phyloP scores from a whole-genome alignment of 192 early-diverging fungal genomes.

The Borealophlyctis nickersoniae region DNA sequence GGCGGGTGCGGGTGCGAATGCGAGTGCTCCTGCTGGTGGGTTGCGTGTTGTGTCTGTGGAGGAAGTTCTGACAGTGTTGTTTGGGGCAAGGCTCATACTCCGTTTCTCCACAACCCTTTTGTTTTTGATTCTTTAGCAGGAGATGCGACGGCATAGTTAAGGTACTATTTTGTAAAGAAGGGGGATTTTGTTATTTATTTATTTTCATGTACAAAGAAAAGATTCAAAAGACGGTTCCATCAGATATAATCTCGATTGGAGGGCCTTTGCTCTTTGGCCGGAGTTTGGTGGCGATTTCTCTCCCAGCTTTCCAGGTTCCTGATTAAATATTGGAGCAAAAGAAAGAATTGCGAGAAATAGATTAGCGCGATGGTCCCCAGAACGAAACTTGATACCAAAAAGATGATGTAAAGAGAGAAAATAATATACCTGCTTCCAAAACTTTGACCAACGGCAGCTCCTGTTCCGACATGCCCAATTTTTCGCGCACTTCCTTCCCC shows the following conservation, averaged over 20 bases:
- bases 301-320: constrained; percentile 90
- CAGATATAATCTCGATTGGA: constrained; percentile 84
- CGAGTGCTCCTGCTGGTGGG: no score
- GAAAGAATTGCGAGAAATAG: background rate
- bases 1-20: background rate
- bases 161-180: no score
- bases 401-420: background rate
- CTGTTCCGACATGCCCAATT: constrained; percentile 45
- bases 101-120: no score
- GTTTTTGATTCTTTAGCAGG: no score
- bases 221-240: constrained; percentile 76
- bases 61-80: no score
- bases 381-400: background rate
- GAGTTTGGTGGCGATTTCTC: constrained; percentile 78
- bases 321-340: constrained; percentile 5
- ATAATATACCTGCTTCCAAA: constrained; percentile 63
- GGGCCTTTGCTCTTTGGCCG: constrained; percentile 81
- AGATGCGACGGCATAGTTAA: no score
- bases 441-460: constrained; percentile 80
- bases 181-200: no score
- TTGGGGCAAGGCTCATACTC: no score
- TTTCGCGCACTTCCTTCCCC: constrained; percentile 58
- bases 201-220: no score
- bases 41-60: no score
- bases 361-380: no score